Evolutionary conservation across 2,329 filamentous ascomycete species (phyloP).

Genomic region (Zopfia rhizophila): DNA sequence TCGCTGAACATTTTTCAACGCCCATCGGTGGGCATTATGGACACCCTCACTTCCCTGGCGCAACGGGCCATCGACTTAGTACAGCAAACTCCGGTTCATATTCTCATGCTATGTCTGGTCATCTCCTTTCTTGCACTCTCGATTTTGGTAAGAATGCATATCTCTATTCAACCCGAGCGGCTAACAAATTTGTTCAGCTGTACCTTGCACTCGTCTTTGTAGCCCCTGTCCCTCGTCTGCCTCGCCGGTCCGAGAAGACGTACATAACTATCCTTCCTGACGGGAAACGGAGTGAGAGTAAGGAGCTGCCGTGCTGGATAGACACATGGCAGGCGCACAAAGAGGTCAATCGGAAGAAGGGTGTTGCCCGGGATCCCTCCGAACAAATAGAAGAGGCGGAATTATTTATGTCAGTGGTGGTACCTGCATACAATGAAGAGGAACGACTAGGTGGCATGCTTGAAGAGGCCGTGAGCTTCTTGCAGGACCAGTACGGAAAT

Average conservation of each 20-base stretch:
- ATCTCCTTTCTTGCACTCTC: too few relatives aligned
- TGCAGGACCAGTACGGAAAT: slow-evolving; percentile 79
- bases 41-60: too few relatives aligned
- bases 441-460: slow-evolving; percentile 84
- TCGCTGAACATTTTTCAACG: too few relatives aligned
- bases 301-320: slow-evolving; percentile 84
- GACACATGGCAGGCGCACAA: slow-evolving; percentile 75
- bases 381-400: slow-evolving; percentile 77
- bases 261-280: slow-evolving; percentile 80
- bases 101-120: too few relatives aligned
- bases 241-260: slow-evolving; percentile 81
- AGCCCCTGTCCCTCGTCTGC: slow-evolving; percentile 81
- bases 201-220: slow-evolving; percentile 77
- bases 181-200: too few relatives aligned
- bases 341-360: slow-evolving; percentile 51
- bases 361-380: slow-evolving; percentile 38
- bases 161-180: too few relatives aligned
- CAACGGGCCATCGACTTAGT: too few relatives aligned
- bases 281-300: slow-evolving; percentile 65
- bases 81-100: too few relatives aligned
- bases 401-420: slow-evolving; percentile 88
- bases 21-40: too few relatives aligned
- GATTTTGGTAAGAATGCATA: too few relatives aligned
- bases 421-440: slow-evolving; percentile 96
- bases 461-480: slow-evolving; percentile 87